Evolutionary conservation across 1,284 basidiomycete species (phyloP).

Genomic region (Pterulicium gracile): DNA sequence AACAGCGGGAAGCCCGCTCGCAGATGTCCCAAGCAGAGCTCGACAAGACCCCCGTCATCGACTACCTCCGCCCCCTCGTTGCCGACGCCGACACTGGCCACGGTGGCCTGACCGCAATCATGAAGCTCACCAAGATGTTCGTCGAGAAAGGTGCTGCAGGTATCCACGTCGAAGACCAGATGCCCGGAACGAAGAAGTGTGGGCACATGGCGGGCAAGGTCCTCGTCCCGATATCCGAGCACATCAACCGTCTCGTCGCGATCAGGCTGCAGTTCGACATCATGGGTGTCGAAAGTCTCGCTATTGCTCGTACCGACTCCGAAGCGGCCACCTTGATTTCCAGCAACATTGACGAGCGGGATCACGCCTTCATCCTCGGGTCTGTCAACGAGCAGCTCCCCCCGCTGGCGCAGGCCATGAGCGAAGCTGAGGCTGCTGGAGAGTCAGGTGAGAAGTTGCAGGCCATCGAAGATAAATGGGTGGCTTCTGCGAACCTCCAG

Average conservation of each 20-base stretch:
- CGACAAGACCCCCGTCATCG: constrained; percentile 46
- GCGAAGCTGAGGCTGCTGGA: constrained; percentile 72
- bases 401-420: constrained; percentile 77
- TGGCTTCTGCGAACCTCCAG: constrained; percentile 62
- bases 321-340: constrained; percentile 96
- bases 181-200: constrained; percentile 78
- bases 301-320: constrained; percentile 75
- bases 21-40: constrained; percentile 67
- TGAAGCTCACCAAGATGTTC: constrained; percentile 75
- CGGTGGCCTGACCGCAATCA: constrained; percentile 71
- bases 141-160: constrained; percentile 75
- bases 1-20: constrained; percentile 72
- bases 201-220: constrained; percentile 82
- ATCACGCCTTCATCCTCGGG: constrained; percentile 95
- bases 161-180: constrained; percentile 79
- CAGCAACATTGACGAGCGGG: constrained; percentile 92
- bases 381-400: constrained; percentile 65
- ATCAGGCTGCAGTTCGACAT: constrained; percentile 59
- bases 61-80: constrained; percentile 66
- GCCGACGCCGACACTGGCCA: constrained; percentile 83
- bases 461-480: constrained; percentile 85
- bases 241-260: constrained; percentile 69
- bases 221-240: constrained; percentile 69
- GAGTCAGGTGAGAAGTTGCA: constrained; percentile 77
- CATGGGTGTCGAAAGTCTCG: constrained; percentile 56